A percentile compares a stretch with the other conserved stretches of the same genome.
phyloP scores from a whole-genome alignment of 768 basidiomycete species.

The Sarcodon sp. region DNA sequence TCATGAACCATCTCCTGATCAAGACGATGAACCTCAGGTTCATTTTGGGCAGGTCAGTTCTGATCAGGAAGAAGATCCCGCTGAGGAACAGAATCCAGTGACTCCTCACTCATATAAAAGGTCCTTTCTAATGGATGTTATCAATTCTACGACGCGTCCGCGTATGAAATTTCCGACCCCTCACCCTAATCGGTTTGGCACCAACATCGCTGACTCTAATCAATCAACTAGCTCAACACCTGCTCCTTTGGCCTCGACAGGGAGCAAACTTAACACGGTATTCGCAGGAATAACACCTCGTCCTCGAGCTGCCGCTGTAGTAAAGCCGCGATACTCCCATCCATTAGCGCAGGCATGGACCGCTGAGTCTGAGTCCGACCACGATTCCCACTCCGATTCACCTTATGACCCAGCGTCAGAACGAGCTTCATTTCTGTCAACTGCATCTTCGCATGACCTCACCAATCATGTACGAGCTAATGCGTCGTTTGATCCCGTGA shows the following conservation, averaged over 20 bases:
- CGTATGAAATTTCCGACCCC: constrained; percentile 55
- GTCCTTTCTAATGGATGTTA: constrained; percentile 74
- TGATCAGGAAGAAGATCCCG: constrained; percentile 13
- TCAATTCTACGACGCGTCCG: constrained; percentile 72
- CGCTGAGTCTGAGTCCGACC: constrained; percentile 11
- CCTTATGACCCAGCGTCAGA: constrained; percentile 36
- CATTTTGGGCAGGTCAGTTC: constrained; percentile 9
- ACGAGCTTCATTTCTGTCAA: constrained; percentile 64
- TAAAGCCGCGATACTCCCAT: constrained; percentile 38
- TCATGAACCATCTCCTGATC: constrained; percentile 18
- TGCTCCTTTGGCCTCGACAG: constrained; percentile 17
- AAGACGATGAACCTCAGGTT: constrained; percentile 11
- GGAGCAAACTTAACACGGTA: constrained; percentile 28
- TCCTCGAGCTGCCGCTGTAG: constrained; percentile 29
- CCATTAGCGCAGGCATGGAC: constrained; percentile 45
- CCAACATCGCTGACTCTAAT: background rate
- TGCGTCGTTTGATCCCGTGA: constrained; percentile 78
- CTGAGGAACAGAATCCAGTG: constrained; percentile 24
- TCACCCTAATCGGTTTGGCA: constrained; percentile 26
- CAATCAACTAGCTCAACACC: constrained; percentile 10
- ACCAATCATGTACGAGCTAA: constrained; percentile 70
- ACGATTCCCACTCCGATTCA: constrained; percentile 9
- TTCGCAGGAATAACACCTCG: constrained; percentile 58
- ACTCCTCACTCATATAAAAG: constrained; percentile 66
- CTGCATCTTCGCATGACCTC: constrained; percentile 80